Base-by-base conservation (phyloP, 441 rosid species). In the Codiaeum variegatum region DNA sequence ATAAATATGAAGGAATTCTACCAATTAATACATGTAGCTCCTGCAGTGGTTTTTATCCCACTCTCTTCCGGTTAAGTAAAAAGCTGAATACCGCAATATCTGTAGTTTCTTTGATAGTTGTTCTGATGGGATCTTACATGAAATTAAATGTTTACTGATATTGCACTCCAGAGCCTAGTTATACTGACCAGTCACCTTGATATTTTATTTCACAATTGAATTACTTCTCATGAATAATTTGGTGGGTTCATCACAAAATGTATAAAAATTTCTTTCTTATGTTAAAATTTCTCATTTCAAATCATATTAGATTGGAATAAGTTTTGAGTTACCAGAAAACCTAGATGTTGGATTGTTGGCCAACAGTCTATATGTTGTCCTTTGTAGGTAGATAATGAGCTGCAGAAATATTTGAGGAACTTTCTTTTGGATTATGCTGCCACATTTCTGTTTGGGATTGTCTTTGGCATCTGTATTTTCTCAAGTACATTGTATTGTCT, bases 1-100 rank as follows among this genome's bases (percentile, higher is more conserved):
- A 40, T 40, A 11, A 40, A 40, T 40, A 40, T 40, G 44, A 40
- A 40, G 11, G 13, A 40, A 40, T 40, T 8, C 11, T 40, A 2
- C 44, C 44, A 40, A 40, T 40, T 40, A 40, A 62, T 62, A 62
- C 62, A 23, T 67, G 52, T 51, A n/a, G 49, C 29, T 31, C 66
- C 31, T 72, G 44, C 40, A 23, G 18, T 47, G 32, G 34, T 72
- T 40, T 54, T 8, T 51, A 59, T 3, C 9, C 62, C 10, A 5
- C 28, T 63, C 69, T 63, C 15, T 72, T 74, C 10, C 13, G 51
- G 3, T 15, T 72, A 49, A 23, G 13, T 52, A 3, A 15, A 19
- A 29, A 24, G 26, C 47, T 68, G 3, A 5, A 19, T 28, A 63
- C 5, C 24, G 24, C 26, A 16, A 46, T 36, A 6, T 31, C 60